Base-by-base conservation (phyloP, 2,329 filamentous ascomycete genomes). In the Xylaria hypoxylon region DNA sequence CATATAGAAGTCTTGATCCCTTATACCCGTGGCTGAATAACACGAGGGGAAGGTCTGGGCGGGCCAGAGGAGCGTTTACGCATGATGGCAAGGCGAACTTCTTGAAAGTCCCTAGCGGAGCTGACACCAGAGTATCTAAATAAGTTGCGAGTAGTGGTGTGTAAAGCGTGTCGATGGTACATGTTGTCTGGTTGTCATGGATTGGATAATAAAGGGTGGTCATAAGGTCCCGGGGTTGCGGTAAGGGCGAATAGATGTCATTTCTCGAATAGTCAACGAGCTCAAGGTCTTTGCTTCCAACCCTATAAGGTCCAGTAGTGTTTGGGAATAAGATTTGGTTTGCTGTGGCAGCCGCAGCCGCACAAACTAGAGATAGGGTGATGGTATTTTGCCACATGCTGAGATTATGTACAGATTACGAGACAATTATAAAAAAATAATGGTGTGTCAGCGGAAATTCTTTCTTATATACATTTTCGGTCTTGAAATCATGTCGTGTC, bases 1-100 rank as follows among this genome's bases (percentile, higher is more conserved):
- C 22, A 11, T 67, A 63, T 19, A 63, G n/a, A 8, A 64, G 59
- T 17, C 64, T 22, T 0, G 64, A 67, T 1, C 59, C 55, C 22
- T 28, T 59, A 19, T 35, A 67, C 10, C 64, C 64, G 19, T 47
- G 64, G 24, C 64, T 64, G 47, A 67, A 63, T 7, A 67, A 26
- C 13, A 67, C 44, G 3, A 67, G 48, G n/a, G 64, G 59, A 0
- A 67, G 26, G 1, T 67, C 64, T 22, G 64, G 59, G 3, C 3
- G 40, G 5, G 64, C 53, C 3, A 67, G 5, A 35, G 59, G 47
- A 3, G 59, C 59, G 11, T 59, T 33, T 13, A 26, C 35, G 33
- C 55, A 67, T 1, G 53, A 47, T 44, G 55, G 62, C n/a, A 59
- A 26, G 15, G 62, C 62, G 45, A 62, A 57, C 13, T 62, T 7